These are phyloP conservation scores for Aureobasidium namibiae DNA, from an alignment of 2,329 filamentous ascomycete genomes.

Conservation along the genomic window DNA sequence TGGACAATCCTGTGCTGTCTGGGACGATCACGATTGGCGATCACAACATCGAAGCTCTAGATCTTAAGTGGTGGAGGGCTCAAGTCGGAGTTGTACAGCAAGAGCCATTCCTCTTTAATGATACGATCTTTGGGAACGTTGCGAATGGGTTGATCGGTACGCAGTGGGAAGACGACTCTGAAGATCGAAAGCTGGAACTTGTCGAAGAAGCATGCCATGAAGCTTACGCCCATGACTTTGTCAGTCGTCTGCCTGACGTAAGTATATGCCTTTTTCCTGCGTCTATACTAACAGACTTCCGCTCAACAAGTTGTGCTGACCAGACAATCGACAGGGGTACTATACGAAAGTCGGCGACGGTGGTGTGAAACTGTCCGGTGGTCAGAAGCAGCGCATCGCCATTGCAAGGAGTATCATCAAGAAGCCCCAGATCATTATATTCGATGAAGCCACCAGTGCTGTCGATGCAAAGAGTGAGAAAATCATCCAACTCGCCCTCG, in stretches of 20 bases:
- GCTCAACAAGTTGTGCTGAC: neutral
- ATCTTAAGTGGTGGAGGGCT: conserved; percentile 82
- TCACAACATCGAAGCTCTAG: conserved; percentile 73
- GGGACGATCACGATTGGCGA: conserved; percentile 79
- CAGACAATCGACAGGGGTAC: conserved; percentile 40
- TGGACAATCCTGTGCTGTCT: conserved; percentile 49
- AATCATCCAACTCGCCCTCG: conserved; percentile 83
- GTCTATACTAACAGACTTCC: too few relatives aligned
- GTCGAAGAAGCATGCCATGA: conserved; percentile 84
- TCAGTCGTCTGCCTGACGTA: conserved; percentile 60
- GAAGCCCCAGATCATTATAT: conserved; percentile 77
- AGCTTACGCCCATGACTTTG: conserved; percentile 91
- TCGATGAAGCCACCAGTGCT: conserved; percentile 91
- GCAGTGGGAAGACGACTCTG: conserved; percentile 43
- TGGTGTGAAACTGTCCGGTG: conserved; percentile 87
- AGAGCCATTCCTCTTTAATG: conserved; percentile 86
- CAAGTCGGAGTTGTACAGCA: conserved; percentile 93
- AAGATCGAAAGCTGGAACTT: conserved; percentile 65
- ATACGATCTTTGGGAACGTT: conserved; percentile 81
- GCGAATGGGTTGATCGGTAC: conserved; percentile 26
- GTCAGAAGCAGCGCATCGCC: conserved; percentile 95
- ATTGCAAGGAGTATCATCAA: conserved; percentile 81
- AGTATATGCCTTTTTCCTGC: neutral
- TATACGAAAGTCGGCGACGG: conserved; percentile 90
- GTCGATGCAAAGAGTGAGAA: conserved; percentile 96